phyloP scores from a whole-genome alignment of 768 basidiomycete species.

The Calvatia gigantea region DNA sequence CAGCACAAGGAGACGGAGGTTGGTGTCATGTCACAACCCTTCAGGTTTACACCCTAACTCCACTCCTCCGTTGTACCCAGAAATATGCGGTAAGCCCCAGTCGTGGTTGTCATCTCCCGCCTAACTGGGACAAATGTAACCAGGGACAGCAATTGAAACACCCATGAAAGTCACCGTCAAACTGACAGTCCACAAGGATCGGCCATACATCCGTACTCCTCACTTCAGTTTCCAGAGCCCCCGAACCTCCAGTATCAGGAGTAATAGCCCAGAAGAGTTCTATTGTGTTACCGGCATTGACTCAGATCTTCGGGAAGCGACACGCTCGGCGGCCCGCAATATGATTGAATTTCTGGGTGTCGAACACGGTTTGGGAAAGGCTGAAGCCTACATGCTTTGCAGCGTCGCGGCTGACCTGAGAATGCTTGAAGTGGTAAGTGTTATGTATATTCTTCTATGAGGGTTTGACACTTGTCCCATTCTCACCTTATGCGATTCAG shows the following conservation, averaged over 20 bases:
- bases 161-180: constrained; percentile 54
- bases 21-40: constrained; percentile 15
- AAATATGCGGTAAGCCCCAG: constrained; percentile 51
- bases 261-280: constrained; percentile 30
- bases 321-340: constrained; percentile 50
- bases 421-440: constrained; percentile 58
- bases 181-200: constrained; percentile 54
- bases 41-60: not conserved
- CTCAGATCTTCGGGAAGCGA: constrained; percentile 51
- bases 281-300: constrained; percentile 60
- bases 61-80: constrained; percentile 23
- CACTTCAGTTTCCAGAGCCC: constrained; percentile 42
- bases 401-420: constrained; percentile 52
- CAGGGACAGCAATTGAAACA: constrained; percentile 64
- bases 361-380: constrained; percentile 20
- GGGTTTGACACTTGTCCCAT: not conserved
- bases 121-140: not conserved
- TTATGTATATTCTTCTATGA: constrained; percentile 7
- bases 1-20: constrained; percentile 67
- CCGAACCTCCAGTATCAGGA: constrained; percentile 14
- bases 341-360: constrained; percentile 53
- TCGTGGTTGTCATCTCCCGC: not conserved
- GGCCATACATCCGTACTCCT: constrained; percentile 54
- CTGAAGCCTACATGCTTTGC: constrained; percentile 28
- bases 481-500: constrained; percentile 23